Base-by-base conservation (phyloP, 106 monocot species). In the Acorus gramineus region DNA sequence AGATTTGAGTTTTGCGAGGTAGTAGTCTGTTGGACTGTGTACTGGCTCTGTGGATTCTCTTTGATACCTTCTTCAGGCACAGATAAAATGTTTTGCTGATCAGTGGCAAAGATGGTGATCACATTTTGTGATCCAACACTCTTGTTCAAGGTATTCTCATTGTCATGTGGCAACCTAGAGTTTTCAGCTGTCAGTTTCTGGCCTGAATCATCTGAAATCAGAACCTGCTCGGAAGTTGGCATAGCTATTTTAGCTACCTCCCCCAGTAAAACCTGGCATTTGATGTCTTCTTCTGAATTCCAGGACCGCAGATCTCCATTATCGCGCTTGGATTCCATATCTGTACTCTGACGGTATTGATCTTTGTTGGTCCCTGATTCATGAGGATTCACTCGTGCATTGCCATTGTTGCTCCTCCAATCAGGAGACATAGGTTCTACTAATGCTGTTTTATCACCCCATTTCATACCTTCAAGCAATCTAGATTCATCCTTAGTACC, bases 351-450 rank as follows among this genome's bases (percentile, higher is more conserved):
- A n/a, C n/a, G n/a, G 28, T 28, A 28, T 28, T 28, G 28, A 28
- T 28, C 28, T 28, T 28, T 28, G 28, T 28, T 28, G 28, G 28
- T 1, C 0, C 28, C 47, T 44, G 60, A 59, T n/a, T 66, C 47
- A 13, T 13, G 2, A 66, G 55, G 3, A 65, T 59, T 51, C 14
- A 43, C 44, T 61, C 44, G 13, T 49, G 44, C 14, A 44, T 42
- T 60, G 52, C 63, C 59, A 49, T 63, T 56, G 14, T 45, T 44
- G 11, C 52, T 48, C 50, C 11, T 63, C 68, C 59, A 58, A 9
- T 60, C 59, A 56, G 73, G 55, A 8, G 72, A 52, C 7, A 60
- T 69, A 42, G 50, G 52, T 55, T 44, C 10, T 55, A 57, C 55
- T 1, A 57, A 28, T 6, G 14, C n/a, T 42, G 49, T 14, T 4